Evolutionary conservation across 208 protist species (phyloP).

Genomic region (Porcisia hertigi): DNA sequence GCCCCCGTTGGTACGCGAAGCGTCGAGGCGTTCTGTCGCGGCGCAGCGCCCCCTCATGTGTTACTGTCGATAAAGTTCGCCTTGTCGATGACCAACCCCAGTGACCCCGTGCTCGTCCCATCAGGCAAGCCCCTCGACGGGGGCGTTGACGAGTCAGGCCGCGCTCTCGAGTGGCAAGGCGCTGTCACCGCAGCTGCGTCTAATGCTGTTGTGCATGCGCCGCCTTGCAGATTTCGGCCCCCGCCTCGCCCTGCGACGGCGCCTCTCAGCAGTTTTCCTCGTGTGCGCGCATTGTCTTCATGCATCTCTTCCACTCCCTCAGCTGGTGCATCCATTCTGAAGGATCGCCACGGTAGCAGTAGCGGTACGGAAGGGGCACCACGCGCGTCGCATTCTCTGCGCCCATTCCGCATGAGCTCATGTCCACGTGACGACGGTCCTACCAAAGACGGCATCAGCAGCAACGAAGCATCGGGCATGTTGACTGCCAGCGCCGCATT

Average conservation of each 20-base stretch:
- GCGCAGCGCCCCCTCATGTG: background rate
- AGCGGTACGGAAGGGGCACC: background rate
- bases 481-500: background rate
- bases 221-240: background rate
- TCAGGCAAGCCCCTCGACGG: background rate
- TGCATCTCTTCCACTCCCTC: slow-evolving; percentile 7
- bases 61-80: no score
- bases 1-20: background rate
- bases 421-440: background rate
- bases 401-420: background rate
- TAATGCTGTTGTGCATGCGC: background rate
- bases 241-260: background rate
- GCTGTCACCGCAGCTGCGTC: background rate
- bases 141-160: background rate
- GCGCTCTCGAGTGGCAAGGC: background rate
- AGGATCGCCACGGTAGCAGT: slow-evolving; percentile 3
- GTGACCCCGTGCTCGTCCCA: background rate
- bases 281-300: background rate
- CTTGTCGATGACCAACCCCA: background rate
- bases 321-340: background rate
- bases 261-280: background rate
- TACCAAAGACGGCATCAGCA: background rate
- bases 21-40: background rate
- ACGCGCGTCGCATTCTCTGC: background rate
- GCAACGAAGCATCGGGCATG: background rate